A percentile compares a stretch with the other conserved stretches of the same genome.
Evolutionary conservation across 495 filamentous ascomycete genomes (phyloP).

Genomic region (Aspergillus kassunensis): DNA sequence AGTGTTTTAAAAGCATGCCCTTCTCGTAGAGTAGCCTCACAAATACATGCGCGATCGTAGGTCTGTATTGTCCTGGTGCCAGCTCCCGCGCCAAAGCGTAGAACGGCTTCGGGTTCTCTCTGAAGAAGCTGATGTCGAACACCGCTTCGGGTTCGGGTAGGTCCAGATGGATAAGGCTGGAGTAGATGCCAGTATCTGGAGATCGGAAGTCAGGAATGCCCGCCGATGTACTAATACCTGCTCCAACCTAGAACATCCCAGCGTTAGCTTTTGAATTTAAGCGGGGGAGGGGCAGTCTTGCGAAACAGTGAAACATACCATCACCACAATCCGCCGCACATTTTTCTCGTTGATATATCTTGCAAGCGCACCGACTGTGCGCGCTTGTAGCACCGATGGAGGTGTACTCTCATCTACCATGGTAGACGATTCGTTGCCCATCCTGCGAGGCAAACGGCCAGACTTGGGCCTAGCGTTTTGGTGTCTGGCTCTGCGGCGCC

Average conservation of each 20-base stretch:
- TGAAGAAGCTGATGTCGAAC: slow-evolving; percentile 87
- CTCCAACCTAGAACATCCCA: slow-evolving; percentile 35
- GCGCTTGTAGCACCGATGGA: slow-evolving; percentile 59
- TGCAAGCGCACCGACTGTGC: slow-evolving; percentile 68
- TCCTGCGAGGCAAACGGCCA: slow-evolving; percentile 33
- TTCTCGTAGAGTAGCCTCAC: slow-evolving; percentile 72
- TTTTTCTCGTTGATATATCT: slow-evolving; percentile 66
- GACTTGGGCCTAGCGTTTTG: slow-evolving; percentile 19
- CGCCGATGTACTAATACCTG: slow-evolving; percentile 69
- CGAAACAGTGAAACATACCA: slow-evolving; percentile 48
- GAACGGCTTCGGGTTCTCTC: slow-evolving; percentile 79
- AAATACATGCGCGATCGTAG: slow-evolving; percentile 80
- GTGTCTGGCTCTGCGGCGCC: slow-evolving; percentile 29
- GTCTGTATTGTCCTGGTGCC: slow-evolving; percentile 85
- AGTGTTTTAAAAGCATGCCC: slow-evolving; percentile 74
- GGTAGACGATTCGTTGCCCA: slow-evolving; percentile 69
- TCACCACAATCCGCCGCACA: slow-evolving; percentile 70
- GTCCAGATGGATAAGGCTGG: slow-evolving; percentile 78
- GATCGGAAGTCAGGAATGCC: slow-evolving; percentile 88
- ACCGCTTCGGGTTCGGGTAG: slow-evolving; percentile 73
- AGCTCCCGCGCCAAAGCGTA: slow-evolving; percentile 87
- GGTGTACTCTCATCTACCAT: slow-evolving; percentile 59
- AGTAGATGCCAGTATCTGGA: slow-evolving; percentile 80
- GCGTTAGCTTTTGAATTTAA: not conserved
- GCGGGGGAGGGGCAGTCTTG: slow-evolving; percentile 1